Conservation (phyloP, 106 monocot species). For the Dioscorea alata region DNA sequence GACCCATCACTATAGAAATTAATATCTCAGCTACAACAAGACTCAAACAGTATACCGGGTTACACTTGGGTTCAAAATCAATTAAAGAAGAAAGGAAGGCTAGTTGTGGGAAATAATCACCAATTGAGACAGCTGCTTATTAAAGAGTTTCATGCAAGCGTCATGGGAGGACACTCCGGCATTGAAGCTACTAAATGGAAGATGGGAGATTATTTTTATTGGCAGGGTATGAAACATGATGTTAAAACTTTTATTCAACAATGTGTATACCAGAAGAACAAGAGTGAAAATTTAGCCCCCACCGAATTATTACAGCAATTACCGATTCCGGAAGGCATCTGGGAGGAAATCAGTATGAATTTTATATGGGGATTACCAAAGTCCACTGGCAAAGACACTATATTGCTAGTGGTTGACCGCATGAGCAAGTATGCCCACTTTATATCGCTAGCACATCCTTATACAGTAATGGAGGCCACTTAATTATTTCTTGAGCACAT, state of each 20-base stretch:
- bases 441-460: no score
- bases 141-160: not conserved
- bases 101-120: not conserved
- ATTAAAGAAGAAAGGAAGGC: not conserved
- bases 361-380: conserved; percentile 5
- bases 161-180: not conserved
- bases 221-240: not conserved
- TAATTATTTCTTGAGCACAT: no score
- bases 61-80: not conserved
- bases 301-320: no score
- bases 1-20: no score
- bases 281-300: not conserved
- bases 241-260: not conserved
- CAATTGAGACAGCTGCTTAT: not conserved
- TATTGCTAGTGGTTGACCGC: conserved; percentile 4
- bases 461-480: no score
- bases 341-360: conserved; percentile 9
- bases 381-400: not conserved
- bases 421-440: conserved; percentile 10
- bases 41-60: not conserved
- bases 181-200: no score
- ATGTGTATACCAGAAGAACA: not conserved
- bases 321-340: not conserved
- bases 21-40: not conserved
- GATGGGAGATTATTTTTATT: not conserved